Evolutionary conservation across 129 eudicot genomes (phyloP).

Genomic region (Chrysanthemum seticuspe): DNA sequence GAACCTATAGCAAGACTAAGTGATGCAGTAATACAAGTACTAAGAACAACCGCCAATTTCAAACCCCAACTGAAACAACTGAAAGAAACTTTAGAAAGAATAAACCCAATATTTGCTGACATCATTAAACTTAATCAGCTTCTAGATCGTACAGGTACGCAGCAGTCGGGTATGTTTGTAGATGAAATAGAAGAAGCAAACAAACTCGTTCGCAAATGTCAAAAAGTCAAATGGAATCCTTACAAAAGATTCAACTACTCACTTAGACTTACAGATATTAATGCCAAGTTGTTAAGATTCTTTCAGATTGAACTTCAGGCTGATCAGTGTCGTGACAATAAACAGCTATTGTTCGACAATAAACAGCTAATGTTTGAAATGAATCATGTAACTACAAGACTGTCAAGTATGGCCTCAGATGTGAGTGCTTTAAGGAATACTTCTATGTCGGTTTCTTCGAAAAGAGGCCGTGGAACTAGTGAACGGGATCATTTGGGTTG

Average conservation of each 20-base stretch:
- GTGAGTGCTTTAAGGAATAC: too few species aligned
- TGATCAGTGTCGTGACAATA: not conserved
- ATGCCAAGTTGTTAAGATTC: conserved; percentile 11
- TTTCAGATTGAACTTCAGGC: conserved; percentile 34
- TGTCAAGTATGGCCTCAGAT: too few species aligned
- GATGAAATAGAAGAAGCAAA: conserved; percentile 15
- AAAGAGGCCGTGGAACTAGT: too few species aligned
- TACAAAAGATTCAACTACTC: conserved; percentile 23
- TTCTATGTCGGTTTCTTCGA: too few species aligned
- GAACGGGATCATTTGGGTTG: not conserved
- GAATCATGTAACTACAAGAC: too few species aligned
- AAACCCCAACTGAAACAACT: conserved; percentile 19
- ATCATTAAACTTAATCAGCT: not conserved
- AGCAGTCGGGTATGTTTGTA: too few species aligned
- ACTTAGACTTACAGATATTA: conserved; percentile 6
- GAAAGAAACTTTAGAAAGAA: not conserved
- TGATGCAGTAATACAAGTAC: not conserved
- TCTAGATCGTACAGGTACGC: too few species aligned
- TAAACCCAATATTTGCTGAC: conserved; percentile 18
- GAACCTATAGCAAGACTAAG: conserved; percentile 15
- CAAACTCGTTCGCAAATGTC: conserved; percentile 16
- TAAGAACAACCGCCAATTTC: conserved; percentile 14
- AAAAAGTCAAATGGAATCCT: conserved; percentile 17
- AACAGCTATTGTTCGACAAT: too few species aligned
- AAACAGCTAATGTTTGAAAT: too few species aligned